Percentiles rank a stretch among this genome's conserved stretches.
These are phyloP conservation scores for Aphanocladium album DNA, from an alignment of 2,329 filamentous ascomycete genomes.

Conservation along the genomic window DNA sequence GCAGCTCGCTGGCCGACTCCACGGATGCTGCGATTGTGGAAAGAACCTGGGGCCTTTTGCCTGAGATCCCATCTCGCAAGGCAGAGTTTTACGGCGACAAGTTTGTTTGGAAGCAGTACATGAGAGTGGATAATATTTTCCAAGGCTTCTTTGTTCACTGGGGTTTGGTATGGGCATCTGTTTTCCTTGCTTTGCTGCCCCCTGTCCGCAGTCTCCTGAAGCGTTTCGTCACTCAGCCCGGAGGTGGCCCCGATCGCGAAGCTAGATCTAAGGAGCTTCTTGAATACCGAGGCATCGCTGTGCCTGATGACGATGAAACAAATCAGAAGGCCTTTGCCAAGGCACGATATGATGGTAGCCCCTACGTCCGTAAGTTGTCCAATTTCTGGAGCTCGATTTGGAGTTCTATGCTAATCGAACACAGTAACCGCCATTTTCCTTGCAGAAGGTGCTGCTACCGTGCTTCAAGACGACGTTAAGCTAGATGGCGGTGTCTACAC, in stretches of 20 bases:
- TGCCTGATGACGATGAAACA: slow-evolving; percentile 48
- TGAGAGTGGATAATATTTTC: slow-evolving; percentile 45
- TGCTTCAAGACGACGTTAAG: slow-evolving; percentile 57
- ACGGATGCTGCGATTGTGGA: slow-evolving; percentile 53
- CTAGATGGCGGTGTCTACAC: slow-evolving; percentile 66
- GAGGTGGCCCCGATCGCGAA: slow-evolving; percentile 50
- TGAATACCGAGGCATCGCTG: slow-evolving; percentile 59
- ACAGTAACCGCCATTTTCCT: slow-evolving; percentile 61
- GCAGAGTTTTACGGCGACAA: slow-evolving; percentile 54
- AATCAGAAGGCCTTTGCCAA: slow-evolving; percentile 50
- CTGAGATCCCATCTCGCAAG: slow-evolving; percentile 37
- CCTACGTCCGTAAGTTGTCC: slow-evolving; percentile 56
- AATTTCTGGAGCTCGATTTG: neutral
- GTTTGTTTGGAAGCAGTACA: slow-evolving; percentile 54
- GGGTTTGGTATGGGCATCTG: slow-evolving; percentile 35
- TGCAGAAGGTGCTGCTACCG: slow-evolving; percentile 58
- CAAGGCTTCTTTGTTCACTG: slow-evolving; percentile 47
- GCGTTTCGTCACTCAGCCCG: slow-evolving; percentile 46
- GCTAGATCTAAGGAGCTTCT: slow-evolving; percentile 53
- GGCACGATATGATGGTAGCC: slow-evolving; percentile 52
- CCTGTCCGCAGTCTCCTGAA: slow-evolving; percentile 42
- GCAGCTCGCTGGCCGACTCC: slow-evolving; percentile 44
- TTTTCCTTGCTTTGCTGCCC: slow-evolving; percentile 41
- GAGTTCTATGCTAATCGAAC: neutral
- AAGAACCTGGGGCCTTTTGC: slow-evolving; percentile 57